Percentiles rank a stretch among this genome's conserved stretches.
Evolutionary conservation across 257 asterid species (phyloP).

Genomic region (Voacanga thouarsii): DNA sequence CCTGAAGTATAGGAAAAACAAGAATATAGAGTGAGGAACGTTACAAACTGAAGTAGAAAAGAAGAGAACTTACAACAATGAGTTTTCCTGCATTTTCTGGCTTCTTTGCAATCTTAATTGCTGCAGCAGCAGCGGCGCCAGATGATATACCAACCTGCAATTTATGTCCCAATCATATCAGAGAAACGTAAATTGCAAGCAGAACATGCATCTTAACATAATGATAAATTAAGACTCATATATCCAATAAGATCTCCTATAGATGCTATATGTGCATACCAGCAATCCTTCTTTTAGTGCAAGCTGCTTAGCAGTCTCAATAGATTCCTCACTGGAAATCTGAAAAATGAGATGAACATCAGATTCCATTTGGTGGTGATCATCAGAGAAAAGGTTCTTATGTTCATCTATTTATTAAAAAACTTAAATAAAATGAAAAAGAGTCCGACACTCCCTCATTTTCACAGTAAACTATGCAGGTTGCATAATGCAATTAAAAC

Average conservation of each 20-base stretch:
- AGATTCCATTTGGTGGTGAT: neutral
- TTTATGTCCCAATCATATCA: slow-evolving; percentile 7
- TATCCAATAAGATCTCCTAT: neutral
- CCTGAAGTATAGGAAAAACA: no score
- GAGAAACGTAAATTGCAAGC: neutral
- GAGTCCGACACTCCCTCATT: no score
- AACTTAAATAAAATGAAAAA: no score
- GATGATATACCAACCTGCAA: slow-evolving; percentile 54
- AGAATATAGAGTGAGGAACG: no score
- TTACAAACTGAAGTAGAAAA: neutral
- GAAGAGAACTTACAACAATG: slow-evolving; percentile 38
- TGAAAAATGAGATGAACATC: neutral
- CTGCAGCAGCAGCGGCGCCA: slow-evolving; percentile 63
- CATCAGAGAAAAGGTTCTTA: neutral
- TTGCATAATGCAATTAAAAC: no score
- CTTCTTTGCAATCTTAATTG: slow-evolving; percentile 40
- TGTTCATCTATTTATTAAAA: no score
- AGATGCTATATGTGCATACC: slow-evolving; percentile 26
- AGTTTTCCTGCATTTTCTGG: slow-evolving; percentile 55
- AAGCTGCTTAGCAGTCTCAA: slow-evolving; percentile 47
- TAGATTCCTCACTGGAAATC: slow-evolving; percentile 52
- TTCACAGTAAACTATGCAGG: neutral
- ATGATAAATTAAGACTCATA: neutral
- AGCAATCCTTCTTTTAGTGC: slow-evolving; percentile 50
- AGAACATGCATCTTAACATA: neutral